phyloP scores from a whole-genome alignment of 805 yeast species.

The Vanderwaltozyma yarrowii region DNA sequence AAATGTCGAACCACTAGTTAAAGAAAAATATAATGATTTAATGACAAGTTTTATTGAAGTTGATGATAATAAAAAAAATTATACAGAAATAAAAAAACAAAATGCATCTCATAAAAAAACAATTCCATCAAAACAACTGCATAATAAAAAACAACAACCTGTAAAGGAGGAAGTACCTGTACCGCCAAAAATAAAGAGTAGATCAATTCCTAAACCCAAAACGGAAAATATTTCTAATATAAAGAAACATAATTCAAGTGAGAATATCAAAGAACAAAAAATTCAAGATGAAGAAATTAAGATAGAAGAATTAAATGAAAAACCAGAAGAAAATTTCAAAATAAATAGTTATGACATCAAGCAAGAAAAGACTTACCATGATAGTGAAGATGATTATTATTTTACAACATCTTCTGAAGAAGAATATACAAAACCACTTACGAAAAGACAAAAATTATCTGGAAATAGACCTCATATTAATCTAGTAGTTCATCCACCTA shows the following conservation, averaged over 20 bases:
- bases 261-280: no score
- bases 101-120: not conserved
- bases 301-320: no score
- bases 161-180: no score
- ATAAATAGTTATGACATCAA: no score
- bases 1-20: constrained; percentile 9
- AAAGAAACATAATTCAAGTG: no score
- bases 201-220: no score
- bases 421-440: constrained; percentile 11
- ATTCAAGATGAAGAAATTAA: no score
- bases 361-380: not conserved
- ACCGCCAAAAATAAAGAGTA: no score
- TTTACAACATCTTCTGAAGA: constrained; percentile 27
- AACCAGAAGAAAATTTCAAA: no score
- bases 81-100: not conserved
- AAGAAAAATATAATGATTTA: constrained; percentile 11
- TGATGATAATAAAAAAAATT: not conserved
- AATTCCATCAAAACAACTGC: not conserved
- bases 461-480: constrained; percentile 23
- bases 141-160: not conserved
- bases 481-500: constrained; percentile 31
- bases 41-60: not conserved
- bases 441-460: constrained; percentile 7
- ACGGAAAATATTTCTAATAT: no score
- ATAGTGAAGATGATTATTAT: constrained; percentile 15